Evolutionary conservation across 2,329 filamentous ascomycete genomes (phyloP).

Genomic region (Myriangium duriaei): DNA sequence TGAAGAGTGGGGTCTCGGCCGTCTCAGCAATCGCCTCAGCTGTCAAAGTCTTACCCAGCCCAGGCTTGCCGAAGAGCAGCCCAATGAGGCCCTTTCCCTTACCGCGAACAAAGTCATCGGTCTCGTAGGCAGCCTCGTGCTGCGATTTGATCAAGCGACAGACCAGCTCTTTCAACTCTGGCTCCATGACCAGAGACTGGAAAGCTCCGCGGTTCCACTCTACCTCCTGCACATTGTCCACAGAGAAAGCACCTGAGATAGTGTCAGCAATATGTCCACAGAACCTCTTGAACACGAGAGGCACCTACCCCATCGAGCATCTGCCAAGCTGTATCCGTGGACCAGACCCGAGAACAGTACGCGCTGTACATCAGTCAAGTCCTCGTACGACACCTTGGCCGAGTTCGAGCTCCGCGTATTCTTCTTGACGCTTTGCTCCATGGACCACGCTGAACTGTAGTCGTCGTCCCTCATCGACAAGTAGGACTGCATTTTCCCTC

Average conservation of each 20-base stretch:
- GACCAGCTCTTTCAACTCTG: neutral
- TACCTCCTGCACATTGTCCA: neutral
- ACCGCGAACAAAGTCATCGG: constrained; percentile 11
- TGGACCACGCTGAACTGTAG: neutral
- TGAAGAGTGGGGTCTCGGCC: constrained; percentile 7
- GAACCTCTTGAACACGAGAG: too few species aligned
- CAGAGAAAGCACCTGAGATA: neutral
- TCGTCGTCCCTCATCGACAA: neutral
- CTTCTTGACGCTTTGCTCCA: neutral
- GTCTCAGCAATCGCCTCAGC: constrained; percentile 11
- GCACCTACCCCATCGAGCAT: neutral
- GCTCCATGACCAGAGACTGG: neutral
- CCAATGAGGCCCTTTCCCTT: constrained; percentile 28
- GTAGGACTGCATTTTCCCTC: neutral
- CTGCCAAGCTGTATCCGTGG: neutral
- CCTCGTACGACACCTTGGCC: neutral
- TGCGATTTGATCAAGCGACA: neutral
- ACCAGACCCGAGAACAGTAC: neutral
- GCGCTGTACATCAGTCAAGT: neutral
- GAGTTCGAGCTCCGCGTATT: neutral
- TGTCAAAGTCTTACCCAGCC: constrained; percentile 29
- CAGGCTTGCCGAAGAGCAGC: constrained; percentile 25
- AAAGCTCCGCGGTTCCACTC: neutral
- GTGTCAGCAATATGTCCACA: too few species aligned
- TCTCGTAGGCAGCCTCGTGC: neutral